Percentiles rank a stretch among this genome's conserved stretches.
Evolutionary conservation across 306 rosid genomes (phyloP).

Genomic region (Gastrolobium villosum): DNA sequence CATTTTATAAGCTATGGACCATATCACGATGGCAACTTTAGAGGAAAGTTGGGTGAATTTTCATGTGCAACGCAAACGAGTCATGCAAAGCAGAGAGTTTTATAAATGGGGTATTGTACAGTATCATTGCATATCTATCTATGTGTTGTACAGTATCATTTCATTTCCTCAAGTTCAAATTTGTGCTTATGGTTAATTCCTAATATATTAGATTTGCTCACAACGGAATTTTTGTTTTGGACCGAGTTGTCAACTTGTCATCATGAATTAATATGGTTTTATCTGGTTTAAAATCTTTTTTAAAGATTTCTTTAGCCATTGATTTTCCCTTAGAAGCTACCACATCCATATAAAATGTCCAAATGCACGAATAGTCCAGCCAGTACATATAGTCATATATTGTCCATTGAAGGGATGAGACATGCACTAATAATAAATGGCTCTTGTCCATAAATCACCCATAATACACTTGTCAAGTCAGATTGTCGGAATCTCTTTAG

Average conservation of each 20-base stretch:
- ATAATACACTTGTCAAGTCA: conserved; percentile 47
- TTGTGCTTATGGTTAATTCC: background rate
- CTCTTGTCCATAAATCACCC: conserved; percentile 49
- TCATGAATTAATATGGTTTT: background rate
- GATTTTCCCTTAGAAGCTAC: background rate
- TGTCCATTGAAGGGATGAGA: conserved; percentile 45
- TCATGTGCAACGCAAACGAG: conserved; percentile 37
- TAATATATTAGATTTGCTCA: background rate
- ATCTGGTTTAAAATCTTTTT: background rate
- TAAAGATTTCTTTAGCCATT: background rate
- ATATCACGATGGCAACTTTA: conserved; percentile 40
- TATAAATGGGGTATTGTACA: background rate
- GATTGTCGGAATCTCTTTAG: conserved; percentile 48
- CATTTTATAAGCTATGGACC: conserved; percentile 19
- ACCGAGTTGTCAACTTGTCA: background rate
- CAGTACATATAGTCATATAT: conserved; percentile 32
- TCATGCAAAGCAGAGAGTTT: background rate
- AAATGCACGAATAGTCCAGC: conserved; percentile 14
- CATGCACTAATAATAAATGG: conserved; percentile 46
- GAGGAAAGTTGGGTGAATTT: conserved; percentile 36
- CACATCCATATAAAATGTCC: background rate
- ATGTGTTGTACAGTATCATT: background rate
- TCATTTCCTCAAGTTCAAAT: background rate
- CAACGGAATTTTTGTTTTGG: conserved; percentile 17
- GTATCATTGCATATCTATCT: background rate